Conservation (phyloP, 2,329 filamentous ascomycete species). For the Fusarium succisae region DNA sequence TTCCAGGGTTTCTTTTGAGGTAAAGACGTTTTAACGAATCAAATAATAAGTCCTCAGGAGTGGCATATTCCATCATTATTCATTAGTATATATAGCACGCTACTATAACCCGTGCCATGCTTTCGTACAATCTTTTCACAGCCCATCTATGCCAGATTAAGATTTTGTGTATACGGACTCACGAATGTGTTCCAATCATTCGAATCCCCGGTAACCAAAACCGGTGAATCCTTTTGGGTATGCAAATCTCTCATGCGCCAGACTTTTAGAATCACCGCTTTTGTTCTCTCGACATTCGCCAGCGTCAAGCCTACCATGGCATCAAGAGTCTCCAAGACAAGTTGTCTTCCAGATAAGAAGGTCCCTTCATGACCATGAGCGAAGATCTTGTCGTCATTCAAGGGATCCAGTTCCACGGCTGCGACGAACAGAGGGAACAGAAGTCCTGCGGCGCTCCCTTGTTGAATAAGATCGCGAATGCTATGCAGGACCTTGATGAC, state of each 20-base stretch:
- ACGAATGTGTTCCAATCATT: slow-evolving; percentile 44
- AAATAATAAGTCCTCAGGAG: rapidly evolving
- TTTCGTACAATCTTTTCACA: neutral
- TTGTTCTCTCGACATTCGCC: slow-evolving; percentile 54
- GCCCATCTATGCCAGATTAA: slow-evolving; percentile 35
- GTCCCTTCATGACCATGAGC: neutral
- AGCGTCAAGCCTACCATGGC: slow-evolving; percentile 53
- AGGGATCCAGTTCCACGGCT: slow-evolving; percentile 31
- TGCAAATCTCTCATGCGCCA: slow-evolving; percentile 55
- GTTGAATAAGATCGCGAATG: slow-evolving; percentile 8
- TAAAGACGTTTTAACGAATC: rapidly evolving
- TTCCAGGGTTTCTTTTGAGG: slow-evolving; percentile 26
- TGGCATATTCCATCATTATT: neutral
- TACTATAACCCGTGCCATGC: neutral
- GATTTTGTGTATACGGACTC: slow-evolving; percentile 41
- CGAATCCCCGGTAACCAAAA: neutral
- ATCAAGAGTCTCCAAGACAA: slow-evolving; percentile 38
- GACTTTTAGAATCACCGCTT: slow-evolving; percentile 57
- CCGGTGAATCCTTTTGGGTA: neutral
- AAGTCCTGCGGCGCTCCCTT: slow-evolving; percentile 32
- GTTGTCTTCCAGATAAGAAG: slow-evolving; percentile 17
- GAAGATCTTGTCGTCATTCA: slow-evolving; percentile 21
- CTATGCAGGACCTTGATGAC: slow-evolving; percentile 21
- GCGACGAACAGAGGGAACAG: slow-evolving; percentile 37
- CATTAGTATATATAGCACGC: neutral